phyloP scores from a whole-genome alignment of 2,329 filamentous ascomycete species.

The Xylariales sp. region DNA sequence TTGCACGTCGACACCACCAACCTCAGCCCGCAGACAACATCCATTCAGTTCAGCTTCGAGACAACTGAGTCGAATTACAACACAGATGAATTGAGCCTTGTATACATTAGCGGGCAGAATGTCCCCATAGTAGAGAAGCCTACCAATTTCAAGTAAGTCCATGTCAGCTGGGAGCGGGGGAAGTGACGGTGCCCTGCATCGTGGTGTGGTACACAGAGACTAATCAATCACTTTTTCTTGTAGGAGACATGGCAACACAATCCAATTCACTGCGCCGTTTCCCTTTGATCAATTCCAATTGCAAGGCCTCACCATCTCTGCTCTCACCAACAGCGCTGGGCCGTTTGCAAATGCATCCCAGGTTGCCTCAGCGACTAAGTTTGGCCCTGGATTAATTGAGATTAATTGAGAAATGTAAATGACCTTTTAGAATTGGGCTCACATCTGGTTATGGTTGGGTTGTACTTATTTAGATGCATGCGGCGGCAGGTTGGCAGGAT shows the following conservation, averaged over 20 bases:
- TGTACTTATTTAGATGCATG: too few species aligned
- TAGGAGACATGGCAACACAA: neutral
- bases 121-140: constrained; percentile 1
- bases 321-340: neutral
- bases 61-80: neutral
- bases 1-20: constrained; percentile 1
- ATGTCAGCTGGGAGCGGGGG: too few species aligned
- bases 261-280: constrained; percentile 3
- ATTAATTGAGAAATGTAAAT: too few species aligned
- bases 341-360: constrained; percentile 2
- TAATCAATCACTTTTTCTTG: too few species aligned
- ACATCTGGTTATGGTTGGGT: too few species aligned
- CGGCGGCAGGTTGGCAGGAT: too few species aligned
- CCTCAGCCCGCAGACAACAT: neutral
- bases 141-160: neutral
- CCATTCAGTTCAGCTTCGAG: constrained; percentile 1
- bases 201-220: too few species aligned
- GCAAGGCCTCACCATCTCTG: constrained; percentile 1
- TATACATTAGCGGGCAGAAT: constrained; percentile 5
- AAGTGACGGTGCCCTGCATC: too few species aligned
- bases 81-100: neutral
- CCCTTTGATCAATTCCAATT: constrained; percentile 1
- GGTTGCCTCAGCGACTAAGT: neutral
- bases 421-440: too few species aligned
- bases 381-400: constrained; percentile 1